Evolutionary conservation across 169 alveolate species (phyloP).

Genomic region (Plasmodium cynomolgi): DNA sequence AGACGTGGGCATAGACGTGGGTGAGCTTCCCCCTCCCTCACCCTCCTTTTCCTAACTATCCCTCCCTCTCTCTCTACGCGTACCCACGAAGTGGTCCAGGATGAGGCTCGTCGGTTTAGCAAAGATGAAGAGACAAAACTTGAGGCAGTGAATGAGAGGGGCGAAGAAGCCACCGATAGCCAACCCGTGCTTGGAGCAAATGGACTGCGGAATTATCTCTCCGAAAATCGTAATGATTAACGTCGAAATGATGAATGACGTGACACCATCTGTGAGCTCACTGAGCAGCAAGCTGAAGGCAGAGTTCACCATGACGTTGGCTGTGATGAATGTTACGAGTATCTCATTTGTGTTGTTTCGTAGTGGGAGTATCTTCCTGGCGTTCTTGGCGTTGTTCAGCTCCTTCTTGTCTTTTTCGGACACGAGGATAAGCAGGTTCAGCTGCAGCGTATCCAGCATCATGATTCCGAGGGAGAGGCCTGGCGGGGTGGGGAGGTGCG

Average conservation of each 20-base stretch:
- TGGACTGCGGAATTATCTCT: constrained; percentile 91
- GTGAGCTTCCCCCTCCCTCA: too few species aligned
- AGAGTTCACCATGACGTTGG: constrained; percentile 91
- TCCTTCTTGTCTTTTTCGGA: constrained; percentile 83
- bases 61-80: not conserved
- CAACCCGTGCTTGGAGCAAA: constrained; percentile 89
- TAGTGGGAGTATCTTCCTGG: constrained; percentile 88
- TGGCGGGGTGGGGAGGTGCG: not conserved
- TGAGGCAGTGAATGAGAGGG: constrained; percentile 79
- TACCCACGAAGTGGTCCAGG: constrained; percentile 80
- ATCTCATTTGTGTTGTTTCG: constrained; percentile 89
- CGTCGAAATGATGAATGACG: constrained; percentile 88
- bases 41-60: too few species aligned
- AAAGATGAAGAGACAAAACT: constrained; percentile 79
- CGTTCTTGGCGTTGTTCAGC: constrained; percentile 81
- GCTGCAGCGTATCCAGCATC: constrained; percentile 88
- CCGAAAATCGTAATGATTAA: constrained; percentile 88
- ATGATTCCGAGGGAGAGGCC: constrained; percentile 91
- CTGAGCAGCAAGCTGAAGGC: constrained; percentile 89
- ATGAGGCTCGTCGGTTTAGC: constrained; percentile 84
- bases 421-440: constrained; percentile 87
- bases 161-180: constrained; percentile 89
- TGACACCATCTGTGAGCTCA: constrained; percentile 85
- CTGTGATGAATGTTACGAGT: constrained; percentile 87
- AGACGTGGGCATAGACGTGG: not conserved